A percentile compares a stretch with the other conserved stretches of the same genome.
Evolutionary conservation across 148 eudicot species (phyloP).

Genomic region (Dianthus caryophyllus): DNA sequence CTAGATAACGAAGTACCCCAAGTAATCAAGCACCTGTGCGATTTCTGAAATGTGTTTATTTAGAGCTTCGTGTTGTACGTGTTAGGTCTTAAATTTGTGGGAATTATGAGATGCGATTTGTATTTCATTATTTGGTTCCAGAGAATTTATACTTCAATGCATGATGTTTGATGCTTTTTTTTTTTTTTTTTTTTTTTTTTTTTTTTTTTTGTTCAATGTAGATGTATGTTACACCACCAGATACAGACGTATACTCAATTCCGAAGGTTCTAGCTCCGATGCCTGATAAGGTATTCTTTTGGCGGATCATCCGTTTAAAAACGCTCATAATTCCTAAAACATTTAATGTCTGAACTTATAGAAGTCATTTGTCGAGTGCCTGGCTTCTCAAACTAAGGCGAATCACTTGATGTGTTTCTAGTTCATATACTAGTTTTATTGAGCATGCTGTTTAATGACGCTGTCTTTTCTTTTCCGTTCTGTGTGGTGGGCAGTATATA

Average conservation of each 20-base stretch:
- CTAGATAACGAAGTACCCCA: no score
- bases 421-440: conserved; percentile 2
- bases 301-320: not conserved
- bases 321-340: conserved; percentile 1
- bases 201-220: conserved; percentile 23
- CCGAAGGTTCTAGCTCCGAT: conserved; percentile 93
- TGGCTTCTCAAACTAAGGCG: no score
- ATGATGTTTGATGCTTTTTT: not conserved
- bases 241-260: conserved; percentile 85
- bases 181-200: conserved; percentile 11
- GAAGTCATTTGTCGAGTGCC: conserved; percentile 2
- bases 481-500: conserved; percentile 59
- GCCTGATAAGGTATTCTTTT: conserved; percentile 74
- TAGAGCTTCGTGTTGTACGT: not conserved
- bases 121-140: not conserved
- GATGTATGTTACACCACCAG: conserved; percentile 99
- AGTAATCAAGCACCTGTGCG: not conserved
- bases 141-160: not conserved
- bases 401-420: not conserved
- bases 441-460: not conserved
- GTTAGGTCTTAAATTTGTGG: not conserved
- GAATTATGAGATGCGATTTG: not conserved
- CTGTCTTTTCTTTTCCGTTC: not conserved
- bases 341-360: not conserved
- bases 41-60: conserved; percentile 6